Evolutionary conservation across 2,329 filamentous ascomycete species (phyloP).

Genomic region (Arthrobotrys entomopaga): DNA sequence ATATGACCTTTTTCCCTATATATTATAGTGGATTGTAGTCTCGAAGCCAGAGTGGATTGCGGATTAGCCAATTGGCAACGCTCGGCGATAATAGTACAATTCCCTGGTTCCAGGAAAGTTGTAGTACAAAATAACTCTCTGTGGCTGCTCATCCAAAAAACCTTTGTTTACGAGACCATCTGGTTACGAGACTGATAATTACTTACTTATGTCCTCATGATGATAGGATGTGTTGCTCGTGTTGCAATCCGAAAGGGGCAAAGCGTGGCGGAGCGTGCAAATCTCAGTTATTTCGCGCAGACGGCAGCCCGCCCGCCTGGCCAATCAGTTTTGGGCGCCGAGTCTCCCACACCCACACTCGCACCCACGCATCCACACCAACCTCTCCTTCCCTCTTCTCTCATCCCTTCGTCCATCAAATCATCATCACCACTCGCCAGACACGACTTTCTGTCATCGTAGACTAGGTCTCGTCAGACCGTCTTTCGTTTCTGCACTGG

Average conservation of each 20-base stretch:
- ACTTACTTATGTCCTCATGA: background rate
- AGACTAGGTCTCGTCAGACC: background rate
- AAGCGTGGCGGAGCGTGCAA: background rate
- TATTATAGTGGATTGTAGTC: too few species aligned
- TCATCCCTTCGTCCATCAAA: background rate
- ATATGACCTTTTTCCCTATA: too few species aligned
- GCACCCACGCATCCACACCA: conserved; percentile 13
- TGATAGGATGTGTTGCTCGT: background rate
- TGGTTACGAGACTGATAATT: background rate
- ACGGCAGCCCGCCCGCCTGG: background rate
- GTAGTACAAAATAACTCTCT: too few species aligned
- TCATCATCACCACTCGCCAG: conserved; percentile 1
- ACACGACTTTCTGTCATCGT: background rate
- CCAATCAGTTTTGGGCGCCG: conserved; percentile 53
- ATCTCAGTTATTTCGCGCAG: conserved; percentile 54
- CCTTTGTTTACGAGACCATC: too few species aligned
- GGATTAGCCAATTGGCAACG: too few species aligned
- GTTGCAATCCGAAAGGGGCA: conserved; percentile 6
- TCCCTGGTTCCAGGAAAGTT: too few species aligned
- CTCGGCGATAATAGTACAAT: too few species aligned
- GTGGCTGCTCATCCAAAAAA: too few species aligned
- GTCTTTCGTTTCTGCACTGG: background rate
- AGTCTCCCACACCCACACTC: conserved; percentile 23
- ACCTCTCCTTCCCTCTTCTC: conserved; percentile 5
- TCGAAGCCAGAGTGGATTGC: too few species aligned